phyloP scores from a whole-genome alignment of 768 basidiomycete genomes.

The Collybiopsis confluens region DNA sequence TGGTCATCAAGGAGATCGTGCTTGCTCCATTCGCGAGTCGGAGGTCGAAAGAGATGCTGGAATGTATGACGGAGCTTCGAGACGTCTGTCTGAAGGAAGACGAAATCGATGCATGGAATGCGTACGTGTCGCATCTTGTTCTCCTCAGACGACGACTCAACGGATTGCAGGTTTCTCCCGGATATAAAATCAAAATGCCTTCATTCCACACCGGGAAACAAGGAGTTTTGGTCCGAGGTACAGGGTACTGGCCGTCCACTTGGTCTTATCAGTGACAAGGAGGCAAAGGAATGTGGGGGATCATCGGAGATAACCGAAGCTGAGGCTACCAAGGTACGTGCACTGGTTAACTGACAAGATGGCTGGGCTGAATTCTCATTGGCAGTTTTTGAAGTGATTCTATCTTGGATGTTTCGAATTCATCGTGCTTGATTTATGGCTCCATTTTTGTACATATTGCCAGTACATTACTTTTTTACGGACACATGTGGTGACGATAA shows the following conservation, averaged over 20 bases:
- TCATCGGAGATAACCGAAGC: conserved; percentile 53
- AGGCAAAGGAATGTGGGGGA: conserved; percentile 58
- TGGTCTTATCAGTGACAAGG: conserved; percentile 48
- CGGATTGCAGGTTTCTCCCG: conserved; percentile 49
- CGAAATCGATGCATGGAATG: conserved; percentile 81
- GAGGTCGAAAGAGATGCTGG: conserved; percentile 64
- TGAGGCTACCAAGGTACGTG: conserved; percentile 48
- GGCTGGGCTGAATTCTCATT: no score
- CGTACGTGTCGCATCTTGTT: conserved; percentile 37
- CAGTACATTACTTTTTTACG: no score
- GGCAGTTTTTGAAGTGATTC: no score
- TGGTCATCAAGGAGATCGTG: conserved; percentile 67
- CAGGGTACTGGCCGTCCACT: conserved; percentile 34
- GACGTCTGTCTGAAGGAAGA: conserved; percentile 71
- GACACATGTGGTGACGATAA: no score
- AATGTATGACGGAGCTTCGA: conserved; percentile 68
- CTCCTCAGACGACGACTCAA: not conserved
- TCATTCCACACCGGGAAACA: conserved; percentile 50
- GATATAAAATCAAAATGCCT: conserved; percentile 56
- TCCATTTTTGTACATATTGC: no score
- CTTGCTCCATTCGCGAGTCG: conserved; percentile 65
- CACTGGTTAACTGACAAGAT: not conserved
- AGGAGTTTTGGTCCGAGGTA: conserved; percentile 63
- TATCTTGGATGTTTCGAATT: no score
- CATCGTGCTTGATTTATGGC: no score